A percentile compares a stretch with the other conserved stretches of the same genome.
phyloP scores from a whole-genome alignment of 768 basidiomycete species.

The Pleurotus djamor region DNA sequence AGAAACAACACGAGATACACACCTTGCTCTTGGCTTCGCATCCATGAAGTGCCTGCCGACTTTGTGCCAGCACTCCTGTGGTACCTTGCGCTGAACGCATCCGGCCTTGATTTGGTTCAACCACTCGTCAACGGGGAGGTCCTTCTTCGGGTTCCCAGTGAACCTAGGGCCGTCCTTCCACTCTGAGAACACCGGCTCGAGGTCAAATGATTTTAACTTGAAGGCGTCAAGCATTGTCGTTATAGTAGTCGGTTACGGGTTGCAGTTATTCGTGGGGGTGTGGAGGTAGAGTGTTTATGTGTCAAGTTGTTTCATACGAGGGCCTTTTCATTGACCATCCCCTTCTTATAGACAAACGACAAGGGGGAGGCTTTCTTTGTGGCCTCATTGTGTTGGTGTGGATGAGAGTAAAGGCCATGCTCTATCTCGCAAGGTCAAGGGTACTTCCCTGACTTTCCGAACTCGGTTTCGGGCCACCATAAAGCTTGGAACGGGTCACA shows the following conservation, averaged over 20 bases:
- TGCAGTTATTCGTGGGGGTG: background rate
- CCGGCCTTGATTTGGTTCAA: slow-evolving; percentile 68
- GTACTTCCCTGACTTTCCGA: background rate
- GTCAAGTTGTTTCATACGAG: background rate
- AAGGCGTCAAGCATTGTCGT: slow-evolving; percentile 65
- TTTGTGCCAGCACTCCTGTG: slow-evolving; percentile 82
- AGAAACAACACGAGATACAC: slow-evolving; percentile 4
- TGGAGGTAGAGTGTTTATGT: slow-evolving; percentile 1
- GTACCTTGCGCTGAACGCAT: slow-evolving; percentile 68
- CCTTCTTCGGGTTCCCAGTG: slow-evolving; percentile 66
- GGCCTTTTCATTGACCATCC: background rate
- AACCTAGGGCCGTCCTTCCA: slow-evolving; percentile 72
- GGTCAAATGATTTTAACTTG: slow-evolving; percentile 77
- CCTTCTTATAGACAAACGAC: background rate
- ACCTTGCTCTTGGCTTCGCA: slow-evolving; percentile 62
- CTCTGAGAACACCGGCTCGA: slow-evolving; percentile 60
- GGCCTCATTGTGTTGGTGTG: slow-evolving; percentile 7
- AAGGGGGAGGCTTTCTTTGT: background rate
- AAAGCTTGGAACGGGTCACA: background rate
- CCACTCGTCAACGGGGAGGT: slow-evolving; percentile 71
- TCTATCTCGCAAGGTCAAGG: slow-evolving; percentile 7
- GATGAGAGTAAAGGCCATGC: background rate
- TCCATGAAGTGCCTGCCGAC: slow-evolving; percentile 78
- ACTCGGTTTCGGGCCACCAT: background rate
- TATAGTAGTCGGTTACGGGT: background rate